Base-by-base conservation (phyloP, 2,329 filamentous ascomycete genomes). In the Chaetomiaceae sp. region DNA sequence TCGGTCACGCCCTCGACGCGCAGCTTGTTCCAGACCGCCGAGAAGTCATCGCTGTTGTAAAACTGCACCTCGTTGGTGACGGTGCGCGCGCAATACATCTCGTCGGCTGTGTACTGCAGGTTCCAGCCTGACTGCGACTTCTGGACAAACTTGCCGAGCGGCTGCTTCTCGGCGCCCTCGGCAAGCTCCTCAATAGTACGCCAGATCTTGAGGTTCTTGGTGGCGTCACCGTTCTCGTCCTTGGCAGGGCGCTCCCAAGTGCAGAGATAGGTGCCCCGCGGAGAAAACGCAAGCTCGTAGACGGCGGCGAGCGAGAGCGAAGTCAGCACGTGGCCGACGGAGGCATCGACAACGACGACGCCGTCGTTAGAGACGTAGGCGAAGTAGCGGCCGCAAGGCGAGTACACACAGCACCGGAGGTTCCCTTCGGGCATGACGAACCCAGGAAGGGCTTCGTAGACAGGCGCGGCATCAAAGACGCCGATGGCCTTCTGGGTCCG, bases 51-150 rank as follows among this genome's bases (percentile, higher is more conserved):
- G 65, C 88, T 93, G 68, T 95, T 79, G 73, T 91, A 97, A 68
- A 98, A 95, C 61, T 97, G 93, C 47, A 98, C 87, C 74, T 97
- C 90, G 65, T 98, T 98, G 67, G 88, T 96, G 60, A 97, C 91
- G 53, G 84, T 77, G 57, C 93, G 88, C 56, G 91, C 93, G 66
- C 91, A 97, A 67, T 88, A 91, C 65, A 83, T 80, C 75, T 98
- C 93, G 64, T 98, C 93, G 49, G 81, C 78, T 24, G 90, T 95
- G 69, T 97, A 98, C 70, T 97, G 91, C 63, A 98, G 75, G 65
- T 96, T 97, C 91, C 91, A 97, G 61, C 90, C 88, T 37, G 86
- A 88, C 73, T 95, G 88, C 55, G 83, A 86, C 75, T 96, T 96
- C 69, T 98, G 93, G 56, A 98, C 93, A 65, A 94, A 98, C 60